These are phyloP conservation scores for Hypoxylon sp. DNA, from an alignment of 2,329 filamentous ascomycete genomes.

Conservation along the genomic window DNA sequence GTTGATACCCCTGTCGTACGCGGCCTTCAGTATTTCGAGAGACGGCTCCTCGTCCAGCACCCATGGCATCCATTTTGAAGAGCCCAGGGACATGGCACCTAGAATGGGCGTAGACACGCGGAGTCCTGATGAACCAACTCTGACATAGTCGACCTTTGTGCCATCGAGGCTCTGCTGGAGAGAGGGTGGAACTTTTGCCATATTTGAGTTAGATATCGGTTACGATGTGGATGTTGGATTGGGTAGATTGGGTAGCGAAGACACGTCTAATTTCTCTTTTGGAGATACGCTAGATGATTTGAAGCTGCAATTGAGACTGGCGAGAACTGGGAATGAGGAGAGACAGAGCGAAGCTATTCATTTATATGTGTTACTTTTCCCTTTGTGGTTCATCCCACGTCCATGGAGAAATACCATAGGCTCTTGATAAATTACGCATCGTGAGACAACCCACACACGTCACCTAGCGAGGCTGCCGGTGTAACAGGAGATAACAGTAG, in stretches of 20 bases:
- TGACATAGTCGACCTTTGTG: conserved; percentile 63
- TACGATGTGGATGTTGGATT: not conserved
- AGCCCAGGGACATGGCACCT: conserved; percentile 40
- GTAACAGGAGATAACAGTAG: conserved; percentile 21
- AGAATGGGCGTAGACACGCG: conserved; percentile 36
- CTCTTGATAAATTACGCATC: conserved; percentile 1
- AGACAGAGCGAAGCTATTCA: not conserved
- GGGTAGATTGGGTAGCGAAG: not conserved
- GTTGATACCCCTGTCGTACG: conserved; percentile 74
- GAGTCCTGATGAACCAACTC: conserved; percentile 37
- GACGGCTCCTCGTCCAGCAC: conserved; percentile 70
- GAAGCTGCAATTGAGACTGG: not conserved
- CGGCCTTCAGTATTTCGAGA: conserved; percentile 70
- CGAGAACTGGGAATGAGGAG: not conserved
- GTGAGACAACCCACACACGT: not conserved
- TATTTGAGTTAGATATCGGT: conserved; percentile 4
- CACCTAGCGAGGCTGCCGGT: conserved; percentile 2
- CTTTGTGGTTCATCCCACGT: not conserved
- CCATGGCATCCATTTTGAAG: conserved; percentile 57
- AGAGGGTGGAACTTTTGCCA: conserved; percentile 33
- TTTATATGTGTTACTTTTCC: conserved; percentile 7
- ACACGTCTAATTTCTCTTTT: not conserved
- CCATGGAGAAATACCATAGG: not conserved
- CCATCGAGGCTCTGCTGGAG: conserved; percentile 39
- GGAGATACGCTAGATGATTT: not conserved